A percentile compares a stretch with the other conserved stretches of the same genome.
Conservation (phyloP, 805 yeast species). For the Naumovozyma castellii region DNA sequence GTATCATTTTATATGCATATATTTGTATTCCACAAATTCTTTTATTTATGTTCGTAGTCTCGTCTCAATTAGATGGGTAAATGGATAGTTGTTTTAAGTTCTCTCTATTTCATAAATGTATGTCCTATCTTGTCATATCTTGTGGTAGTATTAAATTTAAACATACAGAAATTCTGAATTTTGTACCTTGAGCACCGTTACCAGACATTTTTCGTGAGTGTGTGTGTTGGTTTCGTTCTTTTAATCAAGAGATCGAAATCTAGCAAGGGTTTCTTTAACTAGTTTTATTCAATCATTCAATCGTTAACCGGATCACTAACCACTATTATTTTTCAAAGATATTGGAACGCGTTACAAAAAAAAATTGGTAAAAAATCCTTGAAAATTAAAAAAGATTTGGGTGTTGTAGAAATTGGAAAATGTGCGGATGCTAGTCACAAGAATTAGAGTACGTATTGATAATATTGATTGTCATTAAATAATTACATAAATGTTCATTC, state of each 20-base stretch:
- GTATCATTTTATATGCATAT: no score
- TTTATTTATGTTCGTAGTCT: no score
- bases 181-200: conserved; percentile 97
- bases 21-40: no score
- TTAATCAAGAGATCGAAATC: not conserved
- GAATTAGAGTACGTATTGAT: no score
- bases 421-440: not conserved
- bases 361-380: no score
- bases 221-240: conserved; percentile 3
- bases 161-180: conserved; percentile 98
- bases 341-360: no score
- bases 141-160: conserved; percentile 5
- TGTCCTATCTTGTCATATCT: no score
- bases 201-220: conserved; percentile 55
- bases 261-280: not conserved
- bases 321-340: not conserved
- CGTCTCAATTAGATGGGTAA: no score
- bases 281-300: not conserved
- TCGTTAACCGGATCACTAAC: not conserved
- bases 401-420: not conserved
- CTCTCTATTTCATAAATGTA: no score
- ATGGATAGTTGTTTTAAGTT: no score
- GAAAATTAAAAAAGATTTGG: not conserved
- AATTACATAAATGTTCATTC: not conserved
- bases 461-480: no score